Conservation (phyloP, 192 early-diverging fungal genomes). For the Backusella tuberculispora region DNA sequence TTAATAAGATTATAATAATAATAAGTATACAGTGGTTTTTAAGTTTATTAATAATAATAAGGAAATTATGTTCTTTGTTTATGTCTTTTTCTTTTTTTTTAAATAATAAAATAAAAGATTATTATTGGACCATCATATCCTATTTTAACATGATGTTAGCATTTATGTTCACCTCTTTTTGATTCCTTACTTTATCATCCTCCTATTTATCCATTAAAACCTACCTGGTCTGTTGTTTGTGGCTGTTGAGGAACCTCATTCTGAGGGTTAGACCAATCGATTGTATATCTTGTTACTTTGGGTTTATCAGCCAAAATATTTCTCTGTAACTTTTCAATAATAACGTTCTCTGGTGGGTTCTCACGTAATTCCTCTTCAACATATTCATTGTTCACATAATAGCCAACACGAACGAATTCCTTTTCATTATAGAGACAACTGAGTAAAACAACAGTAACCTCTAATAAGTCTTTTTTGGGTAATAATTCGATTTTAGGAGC, state of each 20-base stretch:
- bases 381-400: constrained; percentile 98
- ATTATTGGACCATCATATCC: constrained; percentile 37
- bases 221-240: constrained; percentile 23
- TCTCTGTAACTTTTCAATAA: constrained; percentile 77
- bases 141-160: background rate
- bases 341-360: constrained; percentile 73
- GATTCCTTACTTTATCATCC: background rate
- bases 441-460: constrained; percentile 90
- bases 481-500: constrained; percentile 77
- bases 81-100: background rate
- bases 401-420: constrained; percentile 97
- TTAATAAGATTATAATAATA: too few species aligned
- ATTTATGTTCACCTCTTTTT: background rate
- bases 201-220: background rate
- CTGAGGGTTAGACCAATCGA: constrained; percentile 38
- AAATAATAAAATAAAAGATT: background rate
- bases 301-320: constrained; percentile 95
- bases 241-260: constrained; percentile 15
- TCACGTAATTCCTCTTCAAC: constrained; percentile 77
- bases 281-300: constrained; percentile 73
- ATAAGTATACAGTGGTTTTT: background rate
- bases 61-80: background rate
- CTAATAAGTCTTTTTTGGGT: constrained; percentile 81
- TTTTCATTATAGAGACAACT: constrained; percentile 86
- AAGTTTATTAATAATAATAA: background rate